These are phyloP conservation scores for Xerocomellus amylosporus DNA, from an alignment of 768 basidiomycete species.

Conservation along the genomic window DNA sequence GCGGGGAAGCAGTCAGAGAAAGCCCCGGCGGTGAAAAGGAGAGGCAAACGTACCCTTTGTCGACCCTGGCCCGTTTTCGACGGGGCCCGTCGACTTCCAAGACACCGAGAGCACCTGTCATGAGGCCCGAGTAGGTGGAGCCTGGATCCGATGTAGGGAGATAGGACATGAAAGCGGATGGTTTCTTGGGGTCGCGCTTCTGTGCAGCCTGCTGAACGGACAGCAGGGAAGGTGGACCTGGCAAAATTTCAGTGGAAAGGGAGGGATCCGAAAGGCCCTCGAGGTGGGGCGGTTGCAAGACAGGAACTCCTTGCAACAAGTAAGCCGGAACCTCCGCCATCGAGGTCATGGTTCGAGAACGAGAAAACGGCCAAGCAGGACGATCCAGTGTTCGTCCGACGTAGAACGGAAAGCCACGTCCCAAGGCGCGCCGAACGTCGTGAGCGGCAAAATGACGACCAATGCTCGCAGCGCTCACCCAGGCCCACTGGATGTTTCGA, in stretches of 20 bases:
- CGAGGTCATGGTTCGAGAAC: conserved; percentile 57
- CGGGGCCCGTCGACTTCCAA: conserved; percentile 59
- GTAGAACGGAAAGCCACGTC: conserved; percentile 20
- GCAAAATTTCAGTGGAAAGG: conserved; percentile 87
- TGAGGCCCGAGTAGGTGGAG: conserved; percentile 79
- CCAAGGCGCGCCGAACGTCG: conserved; percentile 20
- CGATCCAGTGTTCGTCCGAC: conserved; percentile 14
- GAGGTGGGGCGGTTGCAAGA: conserved; percentile 75
- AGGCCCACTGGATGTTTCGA: conserved; percentile 13
- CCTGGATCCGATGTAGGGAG: conserved; percentile 83
- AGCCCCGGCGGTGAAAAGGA: conserved; percentile 22
- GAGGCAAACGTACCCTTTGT: conserved; percentile 61
- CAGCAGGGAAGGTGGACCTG: conserved; percentile 76
- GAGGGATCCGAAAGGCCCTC: conserved; percentile 67
- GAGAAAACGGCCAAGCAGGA: conserved; percentile 23
- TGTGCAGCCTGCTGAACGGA: conserved; percentile 67
- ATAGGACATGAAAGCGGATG: conserved; percentile 67
- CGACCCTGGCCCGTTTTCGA: conserved; percentile 69
- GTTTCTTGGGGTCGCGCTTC: conserved; percentile 81
- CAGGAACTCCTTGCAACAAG: conserved; percentile 68
- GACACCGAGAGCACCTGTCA: conserved; percentile 60
- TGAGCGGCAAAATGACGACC: conserved; percentile 20
- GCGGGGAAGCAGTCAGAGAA: conserved; percentile 24
- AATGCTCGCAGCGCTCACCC: conserved; percentile 20
- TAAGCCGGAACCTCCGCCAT: conserved; percentile 67